phyloP scores from a whole-genome alignment of 2,329 filamentous ascomycete species.

The Penicillium nordicum region DNA sequence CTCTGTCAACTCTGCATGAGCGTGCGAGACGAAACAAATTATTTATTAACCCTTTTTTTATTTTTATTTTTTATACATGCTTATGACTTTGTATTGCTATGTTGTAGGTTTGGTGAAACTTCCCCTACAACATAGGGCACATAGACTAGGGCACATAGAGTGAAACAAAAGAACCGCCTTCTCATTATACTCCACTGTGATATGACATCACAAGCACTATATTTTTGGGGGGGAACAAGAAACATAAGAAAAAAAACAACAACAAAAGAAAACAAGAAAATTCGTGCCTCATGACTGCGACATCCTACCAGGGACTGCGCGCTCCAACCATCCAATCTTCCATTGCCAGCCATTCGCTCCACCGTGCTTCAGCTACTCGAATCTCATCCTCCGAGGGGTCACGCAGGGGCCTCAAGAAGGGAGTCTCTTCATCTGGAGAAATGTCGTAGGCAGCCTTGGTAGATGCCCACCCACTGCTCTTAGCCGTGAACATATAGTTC shows the following conservation, averaged over 20 bases:
- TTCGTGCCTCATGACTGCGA: slow-evolving; percentile 27
- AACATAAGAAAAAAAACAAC: neutral
- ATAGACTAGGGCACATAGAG: neutral
- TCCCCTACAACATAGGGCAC: neutral
- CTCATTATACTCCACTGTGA: slow-evolving; percentile 7
- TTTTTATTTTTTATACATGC: neutral
- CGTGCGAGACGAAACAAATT: neutral
- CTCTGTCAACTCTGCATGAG: slow-evolving; percentile 12
- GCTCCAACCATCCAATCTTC: slow-evolving; percentile 97
- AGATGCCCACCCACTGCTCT: slow-evolving; percentile 81
- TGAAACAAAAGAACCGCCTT: neutral
- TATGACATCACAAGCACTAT: neutral
- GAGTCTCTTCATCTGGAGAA: slow-evolving; percentile 74
- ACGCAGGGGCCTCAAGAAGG: slow-evolving; percentile 78
- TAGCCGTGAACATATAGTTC: slow-evolving; percentile 93
- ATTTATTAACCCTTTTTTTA: neutral
- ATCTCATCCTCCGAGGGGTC: slow-evolving; percentile 76
- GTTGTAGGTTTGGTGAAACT: neutral
- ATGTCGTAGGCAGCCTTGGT: slow-evolving; percentile 92
- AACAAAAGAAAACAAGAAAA: slow-evolving; percentile 11
- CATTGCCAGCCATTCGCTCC: slow-evolving; percentile 95
- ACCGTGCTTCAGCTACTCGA: slow-evolving; percentile 71
- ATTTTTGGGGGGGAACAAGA: slow-evolving; percentile 1
- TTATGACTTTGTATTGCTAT: neutral
- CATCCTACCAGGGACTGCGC: slow-evolving; percentile 43